Conservation (phyloP, 257 asterid species). For the Plantago major region DNA sequence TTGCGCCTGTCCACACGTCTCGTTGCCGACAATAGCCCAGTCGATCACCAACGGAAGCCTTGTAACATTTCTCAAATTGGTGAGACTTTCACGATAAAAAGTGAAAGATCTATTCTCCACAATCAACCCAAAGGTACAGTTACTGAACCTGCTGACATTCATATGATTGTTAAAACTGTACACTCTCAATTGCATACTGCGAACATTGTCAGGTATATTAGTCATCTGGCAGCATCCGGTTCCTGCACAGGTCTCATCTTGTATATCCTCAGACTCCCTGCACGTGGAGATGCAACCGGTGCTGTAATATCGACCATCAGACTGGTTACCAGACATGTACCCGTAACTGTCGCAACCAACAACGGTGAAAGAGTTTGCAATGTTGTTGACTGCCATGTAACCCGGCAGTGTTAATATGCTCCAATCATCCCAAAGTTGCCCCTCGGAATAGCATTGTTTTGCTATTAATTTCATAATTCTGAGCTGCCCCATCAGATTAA, state of each 20-base stretch:
- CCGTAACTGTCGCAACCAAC: constrained; percentile 34
- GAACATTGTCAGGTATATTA: constrained; percentile 21
- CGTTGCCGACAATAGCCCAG: constrained; percentile 20
- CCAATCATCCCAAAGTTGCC: neutral
- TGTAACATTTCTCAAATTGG: constrained; percentile 2
- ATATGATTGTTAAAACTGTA: constrained; percentile 23
- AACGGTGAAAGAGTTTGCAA: constrained; percentile 19
- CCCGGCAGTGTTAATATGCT: neutral
- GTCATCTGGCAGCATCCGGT: constrained; percentile 35
- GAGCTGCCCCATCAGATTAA: constrained; percentile 20
- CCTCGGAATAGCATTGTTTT: constrained; percentile 14
- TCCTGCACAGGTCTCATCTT: constrained; percentile 25
- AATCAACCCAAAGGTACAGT: constrained; percentile 35
- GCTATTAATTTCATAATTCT: constrained; percentile 19
- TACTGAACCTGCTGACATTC: constrained; percentile 13
- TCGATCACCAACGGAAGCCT: constrained; percentile 30
- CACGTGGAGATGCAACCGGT: constrained; percentile 9
- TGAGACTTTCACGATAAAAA: constrained; percentile 24
- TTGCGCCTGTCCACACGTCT: no score
- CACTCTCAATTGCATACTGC: constrained; percentile 4
- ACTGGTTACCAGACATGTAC: neutral
- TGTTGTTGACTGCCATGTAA: constrained; percentile 14
- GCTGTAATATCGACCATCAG: neutral
- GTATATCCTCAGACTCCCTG: neutral
- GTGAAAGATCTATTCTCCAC: constrained; percentile 19